A percentile compares a stretch with the other conserved stretches of the same genome.
Evolutionary conservation across 2,329 filamentous ascomycete genomes (phyloP).

Genomic region (Chaetomiaceae sp.): DNA sequence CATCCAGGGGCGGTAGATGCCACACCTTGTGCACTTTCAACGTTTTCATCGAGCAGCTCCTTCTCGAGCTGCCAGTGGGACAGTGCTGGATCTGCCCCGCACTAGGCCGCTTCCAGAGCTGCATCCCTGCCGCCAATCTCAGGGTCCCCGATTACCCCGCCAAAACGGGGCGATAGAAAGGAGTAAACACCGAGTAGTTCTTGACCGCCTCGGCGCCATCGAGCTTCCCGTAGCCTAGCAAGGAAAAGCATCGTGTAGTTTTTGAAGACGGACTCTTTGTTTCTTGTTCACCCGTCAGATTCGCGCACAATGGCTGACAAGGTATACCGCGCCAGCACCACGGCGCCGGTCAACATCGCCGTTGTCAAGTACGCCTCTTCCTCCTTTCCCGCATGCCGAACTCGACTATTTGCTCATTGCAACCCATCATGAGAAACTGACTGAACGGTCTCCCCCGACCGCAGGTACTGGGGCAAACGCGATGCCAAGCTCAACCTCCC

Average conservation of each 20-base stretch:
- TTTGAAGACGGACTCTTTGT: too few species aligned
- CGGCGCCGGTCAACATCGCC: conserved; percentile 95
- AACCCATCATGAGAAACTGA: conserved; percentile 17
- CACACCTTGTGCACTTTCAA: too few species aligned
- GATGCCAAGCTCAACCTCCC: conserved; percentile 91
- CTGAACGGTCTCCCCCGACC: conserved; percentile 36
- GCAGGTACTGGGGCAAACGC: conserved; percentile 88
- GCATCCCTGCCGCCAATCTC: background rate
- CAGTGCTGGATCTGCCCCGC: conserved; percentile 1
- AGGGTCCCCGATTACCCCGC: background rate
- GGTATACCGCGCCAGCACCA: conserved; percentile 89
- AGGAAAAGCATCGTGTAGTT: too few species aligned
- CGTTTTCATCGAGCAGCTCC: too few species aligned
- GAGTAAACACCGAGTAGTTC: background rate
- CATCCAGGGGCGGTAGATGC: too few species aligned
- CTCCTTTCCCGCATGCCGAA: background rate
- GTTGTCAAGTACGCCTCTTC: conserved; percentile 70
- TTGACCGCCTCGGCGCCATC: background rate
- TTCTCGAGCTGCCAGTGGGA: too few species aligned
- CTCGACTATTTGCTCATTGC: background rate
- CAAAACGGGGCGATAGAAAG: background rate
- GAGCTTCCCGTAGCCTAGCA: background rate
- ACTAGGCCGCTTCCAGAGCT: conserved; percentile 1
- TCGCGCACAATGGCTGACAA: conserved; percentile 28
- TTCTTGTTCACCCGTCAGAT: background rate